A percentile compares a stretch with the other conserved stretches of the same genome.
Conservation (phyloP, 139 green algal genomes). For the Bryopsis sp. region DNA sequence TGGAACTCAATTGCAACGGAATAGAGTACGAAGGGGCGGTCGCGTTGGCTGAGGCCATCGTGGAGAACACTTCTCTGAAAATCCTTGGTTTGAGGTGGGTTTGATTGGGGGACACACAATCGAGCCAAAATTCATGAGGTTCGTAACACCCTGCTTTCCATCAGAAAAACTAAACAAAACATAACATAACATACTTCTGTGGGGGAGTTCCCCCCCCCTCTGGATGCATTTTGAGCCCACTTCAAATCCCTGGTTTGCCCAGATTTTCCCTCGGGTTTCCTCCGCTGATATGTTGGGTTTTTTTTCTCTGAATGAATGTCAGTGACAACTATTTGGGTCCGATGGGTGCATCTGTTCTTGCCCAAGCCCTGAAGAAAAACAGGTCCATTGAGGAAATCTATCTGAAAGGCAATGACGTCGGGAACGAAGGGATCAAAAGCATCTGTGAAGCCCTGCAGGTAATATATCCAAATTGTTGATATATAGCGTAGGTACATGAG, state of each 20-base stretch:
- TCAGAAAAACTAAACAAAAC: no score
- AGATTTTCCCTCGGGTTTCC: neutral
- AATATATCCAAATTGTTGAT: neutral
- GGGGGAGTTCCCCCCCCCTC: no score
- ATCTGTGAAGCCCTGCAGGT: slow-evolving; percentile 66
- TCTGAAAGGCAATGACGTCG: slow-evolving; percentile 89
- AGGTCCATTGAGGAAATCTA: slow-evolving; percentile 61
- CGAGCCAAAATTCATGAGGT: no score
- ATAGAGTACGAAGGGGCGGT: slow-evolving; percentile 25
- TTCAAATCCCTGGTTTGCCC: no score
- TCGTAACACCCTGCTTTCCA: no score
- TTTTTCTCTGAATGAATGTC: neutral
- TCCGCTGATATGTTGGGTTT: neutral
- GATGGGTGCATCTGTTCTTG: slow-evolving; percentile 56
- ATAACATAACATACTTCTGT: no score
- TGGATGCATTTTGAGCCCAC: neutral
- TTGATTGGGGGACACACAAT: no score
- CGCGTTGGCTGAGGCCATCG: slow-evolving; percentile 28
- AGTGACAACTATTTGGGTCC: slow-evolving; percentile 74
- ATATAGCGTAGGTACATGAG: no score
- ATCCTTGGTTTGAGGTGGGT: slow-evolving; percentile 63
- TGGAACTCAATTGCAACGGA: slow-evolving; percentile 69
- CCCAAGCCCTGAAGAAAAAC: slow-evolving; percentile 67
- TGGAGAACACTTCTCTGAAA: slow-evolving; percentile 55
- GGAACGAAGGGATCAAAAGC: slow-evolving; percentile 68